phyloP scores from a whole-genome alignment of 2,329 filamentous ascomycete genomes.

The Aureobasidium sp. region DNA sequence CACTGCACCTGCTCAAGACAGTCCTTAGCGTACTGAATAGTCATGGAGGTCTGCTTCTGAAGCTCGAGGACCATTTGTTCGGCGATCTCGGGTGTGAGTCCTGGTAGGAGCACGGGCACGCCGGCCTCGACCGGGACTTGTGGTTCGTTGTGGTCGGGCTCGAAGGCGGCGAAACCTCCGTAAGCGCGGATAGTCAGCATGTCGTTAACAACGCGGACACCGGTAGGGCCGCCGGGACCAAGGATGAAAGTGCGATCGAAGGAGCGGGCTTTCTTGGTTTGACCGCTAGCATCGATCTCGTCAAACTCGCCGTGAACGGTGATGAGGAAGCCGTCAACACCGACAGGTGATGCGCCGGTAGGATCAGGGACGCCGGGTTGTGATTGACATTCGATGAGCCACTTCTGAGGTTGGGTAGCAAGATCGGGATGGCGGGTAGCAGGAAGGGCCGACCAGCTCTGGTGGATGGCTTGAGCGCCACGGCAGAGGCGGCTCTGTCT shows the following conservation, averaged over 20 bases:
- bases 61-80: conserved; percentile 61
- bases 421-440: conserved; percentile 67
- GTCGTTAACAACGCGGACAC: conserved; percentile 71
- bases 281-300: conserved; percentile 53
- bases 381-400: conserved; percentile 74
- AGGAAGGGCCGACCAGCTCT: conserved; percentile 63
- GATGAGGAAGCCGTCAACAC: conserved; percentile 70
- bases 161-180: conserved; percentile 47
- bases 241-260: conserved; percentile 77
- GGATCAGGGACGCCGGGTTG: conserved; percentile 65
- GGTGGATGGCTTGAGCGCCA: conserved; percentile 56
- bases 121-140: conserved; percentile 17
- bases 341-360: conserved; percentile 51
- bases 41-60: conserved; percentile 72
- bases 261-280: conserved; percentile 53
- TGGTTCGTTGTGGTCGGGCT: conserved; percentile 31
- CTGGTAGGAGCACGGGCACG: conserved; percentile 20
- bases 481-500: conserved; percentile 58
- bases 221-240: conserved; percentile 60
- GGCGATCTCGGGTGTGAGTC: conserved; percentile 25
- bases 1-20: conserved; percentile 73
- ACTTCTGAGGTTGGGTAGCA: conserved; percentile 57
- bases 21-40: conserved; percentile 65
- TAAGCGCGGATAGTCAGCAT: conserved; percentile 66
- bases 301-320: conserved; percentile 79